Evolutionary conservation across 306 rosid genomes (phyloP).

Genomic region (Sindora glabra): DNA sequence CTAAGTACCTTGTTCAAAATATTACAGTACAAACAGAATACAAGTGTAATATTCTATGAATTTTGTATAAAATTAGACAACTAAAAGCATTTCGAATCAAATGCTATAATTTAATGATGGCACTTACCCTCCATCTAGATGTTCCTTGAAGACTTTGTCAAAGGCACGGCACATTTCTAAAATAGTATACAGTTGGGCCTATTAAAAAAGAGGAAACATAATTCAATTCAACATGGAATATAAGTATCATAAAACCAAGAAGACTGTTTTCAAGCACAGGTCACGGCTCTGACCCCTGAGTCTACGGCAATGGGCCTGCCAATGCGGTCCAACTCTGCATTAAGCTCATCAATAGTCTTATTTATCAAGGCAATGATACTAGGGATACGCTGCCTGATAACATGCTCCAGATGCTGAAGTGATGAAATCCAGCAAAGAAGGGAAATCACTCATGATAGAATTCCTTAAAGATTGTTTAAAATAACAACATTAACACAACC

Average conservation of each 20-base stretch:
- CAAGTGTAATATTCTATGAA: too few species aligned
- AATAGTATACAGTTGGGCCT: constrained; percentile 96
- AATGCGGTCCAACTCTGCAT: constrained; percentile 94
- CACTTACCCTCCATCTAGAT: constrained; percentile 96
- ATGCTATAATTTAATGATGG: constrained; percentile 3
- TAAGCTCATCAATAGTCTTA: constrained; percentile 88
- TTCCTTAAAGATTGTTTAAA: constrained; percentile 9
- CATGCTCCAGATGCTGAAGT: constrained; percentile 88
- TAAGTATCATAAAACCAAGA: constrained; percentile 9
- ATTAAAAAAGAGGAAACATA: constrained; percentile 16
- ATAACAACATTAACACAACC: neutral
- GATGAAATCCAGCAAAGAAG: constrained; percentile 14
- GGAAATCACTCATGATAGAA: constrained; percentile 2
- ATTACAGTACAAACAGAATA: too few species aligned
- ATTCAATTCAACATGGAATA: neutral
- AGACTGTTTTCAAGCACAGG: constrained; percentile 6
- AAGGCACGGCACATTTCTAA: constrained; percentile 97
- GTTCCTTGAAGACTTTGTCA: constrained; percentile 95
- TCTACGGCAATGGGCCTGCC: constrained; percentile 94
- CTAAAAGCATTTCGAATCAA: neutral
- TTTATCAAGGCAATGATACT: constrained; percentile 89
- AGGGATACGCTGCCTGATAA: constrained; percentile 97
- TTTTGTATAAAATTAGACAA: too few species aligned
- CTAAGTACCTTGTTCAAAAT: too few species aligned
- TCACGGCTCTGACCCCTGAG: constrained; percentile 67